These are phyloP conservation scores for Clitoria ternatea DNA, from an alignment of 306 rosid species.

Conservation along the genomic window DNA sequence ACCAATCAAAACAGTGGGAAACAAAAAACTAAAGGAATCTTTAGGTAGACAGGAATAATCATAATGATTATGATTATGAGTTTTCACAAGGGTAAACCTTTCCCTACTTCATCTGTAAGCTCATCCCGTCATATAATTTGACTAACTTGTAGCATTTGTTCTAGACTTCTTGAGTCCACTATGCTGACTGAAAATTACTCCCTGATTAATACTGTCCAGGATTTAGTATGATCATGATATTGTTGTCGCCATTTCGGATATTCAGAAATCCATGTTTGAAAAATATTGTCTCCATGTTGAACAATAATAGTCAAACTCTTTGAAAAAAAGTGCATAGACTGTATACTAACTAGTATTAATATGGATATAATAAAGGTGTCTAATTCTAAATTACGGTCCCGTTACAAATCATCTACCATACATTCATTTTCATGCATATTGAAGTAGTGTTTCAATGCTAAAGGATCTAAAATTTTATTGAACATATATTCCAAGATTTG, in stretches of 20 bases:
- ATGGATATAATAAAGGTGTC: neutral
- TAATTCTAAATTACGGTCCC: neutral
- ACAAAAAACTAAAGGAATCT: conserved; percentile 10
- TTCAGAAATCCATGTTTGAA: conserved; percentile 32
- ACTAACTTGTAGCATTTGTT: conserved; percentile 20
- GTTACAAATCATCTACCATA: neutral
- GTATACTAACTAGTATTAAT: neutral
- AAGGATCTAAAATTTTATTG: neutral
- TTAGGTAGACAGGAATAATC: conserved; percentile 25
- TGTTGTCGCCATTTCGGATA: conserved; percentile 13
- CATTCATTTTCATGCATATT: neutral
- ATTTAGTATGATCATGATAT: neutral
- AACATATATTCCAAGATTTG: conserved; percentile 4
- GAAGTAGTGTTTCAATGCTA: neutral
- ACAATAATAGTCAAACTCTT: conserved; percentile 5
- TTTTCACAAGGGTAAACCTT: neutral
- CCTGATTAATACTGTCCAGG: neutral
- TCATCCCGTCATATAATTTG: conserved; percentile 14
- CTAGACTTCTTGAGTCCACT: conserved; percentile 14
- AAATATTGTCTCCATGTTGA: conserved; percentile 7
- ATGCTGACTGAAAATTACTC: conserved; percentile 1
- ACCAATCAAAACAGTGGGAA: conserved; percentile 7
- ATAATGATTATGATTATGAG: conserved; percentile 32
- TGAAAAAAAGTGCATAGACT: neutral
- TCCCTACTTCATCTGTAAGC: conserved; percentile 4